phyloP scores from a whole-genome alignment of 2,329 filamentous ascomycete genomes.

The Microcyclospora tardicrescens region DNA sequence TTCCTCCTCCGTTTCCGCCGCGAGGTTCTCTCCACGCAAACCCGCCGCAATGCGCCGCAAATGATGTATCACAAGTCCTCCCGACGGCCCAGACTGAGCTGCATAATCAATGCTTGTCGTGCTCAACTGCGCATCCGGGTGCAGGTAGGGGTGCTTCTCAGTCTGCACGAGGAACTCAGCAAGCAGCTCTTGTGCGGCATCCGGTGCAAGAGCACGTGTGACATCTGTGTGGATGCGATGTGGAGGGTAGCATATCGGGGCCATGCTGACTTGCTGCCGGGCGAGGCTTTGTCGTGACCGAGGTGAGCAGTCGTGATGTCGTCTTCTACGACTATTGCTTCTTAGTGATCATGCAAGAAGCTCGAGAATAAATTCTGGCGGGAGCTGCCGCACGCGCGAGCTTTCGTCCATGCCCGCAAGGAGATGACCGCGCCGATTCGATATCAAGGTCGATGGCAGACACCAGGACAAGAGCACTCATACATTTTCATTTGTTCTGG shows the following conservation, averaged over 20 bases:
- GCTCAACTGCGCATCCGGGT: constrained; percentile 35
- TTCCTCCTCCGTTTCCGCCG: constrained; percentile 25
- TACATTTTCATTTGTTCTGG: background rate
- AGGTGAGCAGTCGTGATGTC: no score
- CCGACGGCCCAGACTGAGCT: constrained; percentile 29
- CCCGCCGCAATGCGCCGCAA: constrained; percentile 41
- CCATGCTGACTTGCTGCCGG: constrained; percentile 2
- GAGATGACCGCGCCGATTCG: background rate
- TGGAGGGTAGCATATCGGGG: constrained; percentile 22
- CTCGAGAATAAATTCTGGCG: background rate
- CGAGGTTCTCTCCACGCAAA: constrained; percentile 38
- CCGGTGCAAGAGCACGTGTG: constrained; percentile 19
- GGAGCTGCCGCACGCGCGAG: background rate
- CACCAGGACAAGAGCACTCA: no score
- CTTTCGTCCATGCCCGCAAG: background rate
- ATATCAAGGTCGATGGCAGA: background rate
- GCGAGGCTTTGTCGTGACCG: no score
- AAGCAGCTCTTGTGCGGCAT: constrained; percentile 24
- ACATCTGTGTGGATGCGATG: constrained; percentile 20
- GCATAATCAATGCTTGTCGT: constrained; percentile 30
- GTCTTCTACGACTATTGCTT: no score
- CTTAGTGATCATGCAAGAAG: no score
- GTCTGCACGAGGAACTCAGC: constrained; percentile 29
- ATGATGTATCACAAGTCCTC: constrained; percentile 40
- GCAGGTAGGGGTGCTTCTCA: constrained; percentile 30